These are phyloP conservation scores for Blastobotrys capitulatus DNA, from an alignment of 1,139 yeast species.

Conservation along the genomic window DNA sequence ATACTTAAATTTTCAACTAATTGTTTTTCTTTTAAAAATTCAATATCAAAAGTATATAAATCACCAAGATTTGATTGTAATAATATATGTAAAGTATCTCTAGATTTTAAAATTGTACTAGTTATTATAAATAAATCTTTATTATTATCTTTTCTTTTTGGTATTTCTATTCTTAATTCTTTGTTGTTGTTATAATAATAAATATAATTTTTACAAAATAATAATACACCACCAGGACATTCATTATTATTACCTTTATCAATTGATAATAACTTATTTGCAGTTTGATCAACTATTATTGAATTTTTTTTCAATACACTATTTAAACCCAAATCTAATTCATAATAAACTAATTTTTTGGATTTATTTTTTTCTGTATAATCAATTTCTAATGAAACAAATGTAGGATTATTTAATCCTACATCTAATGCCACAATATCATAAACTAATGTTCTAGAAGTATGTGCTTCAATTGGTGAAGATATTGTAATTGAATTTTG, in stretches of 20 bases:
- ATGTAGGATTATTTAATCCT: slow-evolving; percentile 74
- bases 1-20: slow-evolving; percentile 39
- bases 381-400: slow-evolving; percentile 75
- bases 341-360: slow-evolving; percentile 56
- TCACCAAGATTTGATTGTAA: slow-evolving; percentile 73
- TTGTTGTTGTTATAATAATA: slow-evolving; percentile 32
- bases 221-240: slow-evolving; percentile 52
- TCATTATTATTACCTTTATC: slow-evolving; percentile 45
- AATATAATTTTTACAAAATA: slow-evolving; percentile 45
- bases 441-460: slow-evolving; percentile 50
- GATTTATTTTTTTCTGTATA: slow-evolving; percentile 29
- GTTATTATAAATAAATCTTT: slow-evolving; percentile 39
- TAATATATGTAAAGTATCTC: slow-evolving; percentile 54
- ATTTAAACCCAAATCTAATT: slow-evolving; percentile 80
- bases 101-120: slow-evolving; percentile 52
- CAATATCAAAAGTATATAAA: slow-evolving; percentile 60
- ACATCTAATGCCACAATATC: slow-evolving; percentile 59
- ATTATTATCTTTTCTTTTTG: slow-evolving; percentile 36
- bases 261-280: slow-evolving; percentile 41
- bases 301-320: slow-evolving; percentile 54
- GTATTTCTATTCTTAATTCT: slow-evolving; percentile 44
- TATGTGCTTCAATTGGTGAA: slow-evolving; percentile 69
- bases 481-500: slow-evolving; percentile 47
- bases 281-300: slow-evolving; percentile 38
- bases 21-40: slow-evolving; percentile 29